These are phyloP conservation scores for Papiliotrema laurentii DNA, from an alignment of 1,284 basidiomycete species.

Conservation along the genomic window DNA sequence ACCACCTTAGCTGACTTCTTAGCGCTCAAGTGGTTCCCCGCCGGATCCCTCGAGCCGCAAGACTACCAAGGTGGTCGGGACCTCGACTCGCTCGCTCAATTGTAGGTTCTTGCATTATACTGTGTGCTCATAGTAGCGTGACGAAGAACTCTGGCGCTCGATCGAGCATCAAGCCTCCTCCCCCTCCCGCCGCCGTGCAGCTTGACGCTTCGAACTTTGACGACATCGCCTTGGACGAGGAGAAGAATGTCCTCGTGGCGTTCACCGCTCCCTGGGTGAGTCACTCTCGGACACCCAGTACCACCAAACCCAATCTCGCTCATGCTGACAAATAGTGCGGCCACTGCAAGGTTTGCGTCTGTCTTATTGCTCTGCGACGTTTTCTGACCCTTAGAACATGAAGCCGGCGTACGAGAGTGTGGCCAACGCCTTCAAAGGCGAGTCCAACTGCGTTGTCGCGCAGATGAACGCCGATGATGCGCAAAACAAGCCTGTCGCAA, in stretches of 20 bases:
- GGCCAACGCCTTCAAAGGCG: slow-evolving; percentile 70
- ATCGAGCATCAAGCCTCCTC: slow-evolving; percentile 77
- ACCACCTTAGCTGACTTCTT: slow-evolving; percentile 4
- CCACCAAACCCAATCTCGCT: neutral
- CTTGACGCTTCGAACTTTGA: slow-evolving; percentile 71
- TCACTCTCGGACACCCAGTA: neutral
- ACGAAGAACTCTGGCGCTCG: slow-evolving; percentile 71
- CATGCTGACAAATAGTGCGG: slow-evolving; percentile 55
- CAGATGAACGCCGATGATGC: slow-evolving; percentile 86
- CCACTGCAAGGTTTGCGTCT: slow-evolving; percentile 38
- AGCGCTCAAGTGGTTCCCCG: slow-evolving; percentile 89
- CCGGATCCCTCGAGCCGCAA: slow-evolving; percentile 59
- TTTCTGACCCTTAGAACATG: slow-evolving; percentile 54
- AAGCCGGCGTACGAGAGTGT: slow-evolving; percentile 86
- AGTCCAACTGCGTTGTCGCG: slow-evolving; percentile 76
- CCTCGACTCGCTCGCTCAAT: slow-evolving; percentile 67
- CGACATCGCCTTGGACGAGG: slow-evolving; percentile 64
- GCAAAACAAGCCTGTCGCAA: slow-evolving; percentile 69
- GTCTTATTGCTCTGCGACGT: too few relatives aligned
- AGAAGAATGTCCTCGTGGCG: slow-evolving; percentile 81
- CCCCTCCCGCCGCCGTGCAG: slow-evolving; percentile 66
- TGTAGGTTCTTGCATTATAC: slow-evolving; percentile 54
- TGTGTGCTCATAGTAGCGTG: slow-evolving; percentile 53
- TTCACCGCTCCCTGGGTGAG: slow-evolving; percentile 67
- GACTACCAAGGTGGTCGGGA: slow-evolving; percentile 77